phyloP scores from a whole-genome alignment of 2,329 filamentous ascomycete species.

The Colletotrichum liriopes region DNA sequence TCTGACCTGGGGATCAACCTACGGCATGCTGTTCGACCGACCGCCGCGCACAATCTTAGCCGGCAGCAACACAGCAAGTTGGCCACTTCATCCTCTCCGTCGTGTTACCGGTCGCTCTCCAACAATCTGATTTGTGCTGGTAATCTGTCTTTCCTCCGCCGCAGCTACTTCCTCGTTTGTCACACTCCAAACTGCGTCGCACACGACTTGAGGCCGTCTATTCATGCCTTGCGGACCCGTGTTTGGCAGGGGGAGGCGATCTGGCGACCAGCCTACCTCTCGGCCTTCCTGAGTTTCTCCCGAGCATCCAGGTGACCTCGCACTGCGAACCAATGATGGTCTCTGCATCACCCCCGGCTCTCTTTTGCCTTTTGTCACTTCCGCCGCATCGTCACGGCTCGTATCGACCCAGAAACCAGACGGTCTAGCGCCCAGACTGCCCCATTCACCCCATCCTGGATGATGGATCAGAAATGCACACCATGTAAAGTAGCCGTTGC shows the following conservation, averaged over 20 bases:
- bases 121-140: constrained; percentile 3
- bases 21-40: constrained; percentile 1
- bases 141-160: constrained; percentile 9
- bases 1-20: constrained; percentile 19
- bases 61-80: neutral
- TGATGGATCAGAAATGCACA: constrained; percentile 4
- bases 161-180: constrained; percentile 29
- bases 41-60: neutral
- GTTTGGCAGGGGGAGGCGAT: constrained; percentile 4
- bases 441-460: constrained; percentile 19
- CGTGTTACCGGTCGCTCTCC: constrained; percentile 24
- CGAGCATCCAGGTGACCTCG: constrained; percentile 3
- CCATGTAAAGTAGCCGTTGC: neutral
- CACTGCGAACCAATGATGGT: constrained; percentile 20
- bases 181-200: constrained; percentile 14
- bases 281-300: constrained; percentile 18
- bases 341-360: neutral
- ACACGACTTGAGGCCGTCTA: constrained; percentile 20
- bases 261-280: constrained; percentile 7
- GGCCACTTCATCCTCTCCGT: constrained; percentile 20
- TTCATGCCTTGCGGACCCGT: constrained; percentile 26
- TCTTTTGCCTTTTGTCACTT: constrained; percentile 5
- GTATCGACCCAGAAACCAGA: constrained; percentile 24
- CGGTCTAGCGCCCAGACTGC: constrained; percentile 5
- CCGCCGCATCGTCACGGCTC: constrained; percentile 19